Evolutionary conservation across 2,329 filamentous ascomycete genomes (phyloP), one percentile per base, ranked within the genome.

Genomic region (Xylariaceae sp.): DNA sequence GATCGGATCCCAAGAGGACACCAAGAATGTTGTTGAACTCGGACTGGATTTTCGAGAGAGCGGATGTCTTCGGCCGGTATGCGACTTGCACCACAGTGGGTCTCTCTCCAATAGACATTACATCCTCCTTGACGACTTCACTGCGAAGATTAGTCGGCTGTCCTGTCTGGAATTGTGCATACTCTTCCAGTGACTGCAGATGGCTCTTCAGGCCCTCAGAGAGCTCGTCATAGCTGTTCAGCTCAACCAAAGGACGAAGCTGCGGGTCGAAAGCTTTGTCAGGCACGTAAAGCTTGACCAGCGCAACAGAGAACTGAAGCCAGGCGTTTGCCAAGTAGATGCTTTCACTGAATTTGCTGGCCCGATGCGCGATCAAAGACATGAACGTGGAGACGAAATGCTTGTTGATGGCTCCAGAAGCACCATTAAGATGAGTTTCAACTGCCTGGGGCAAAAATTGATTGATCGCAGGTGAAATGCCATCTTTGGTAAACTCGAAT

Each of bases 201-300:
- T 85, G 85, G 4, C 75, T 69, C 10, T 78, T 72, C 1, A 96
- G 74, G 8, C 80, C 76, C 2, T 71, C 64, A 51, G 83, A 81
- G 45, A 88, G 78, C 58, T 85, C 77, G 49, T 78, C 71, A 56
- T 81, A 78, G 56, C 81, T 83, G 49, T 80, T 77, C 17, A 84
- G 82, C 66, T 91, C 87, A 15, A 96, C 82, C 55, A 82, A 78
- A 4, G 84, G 82, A 55, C 82, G 78, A 59, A 87, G 77, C 60
- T 87, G 83, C 1, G 94, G 94, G 72, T 99, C 94, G 68, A 93
- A 94, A 2, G 89, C 82, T 65, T 88, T 87, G 72, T 96, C 88
- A 0, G 95, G 92, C 2, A 97, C 86, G 69, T 93, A 97, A 2
- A 97, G 79, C 62, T 83, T 83, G 52, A 97, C 78, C 45, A 88